A percentile compares a stretch with the other conserved stretches of the same genome.
phyloP scores from a whole-genome alignment of 176 grass and related monocot species.

The Rhynchospora pubera region DNA sequence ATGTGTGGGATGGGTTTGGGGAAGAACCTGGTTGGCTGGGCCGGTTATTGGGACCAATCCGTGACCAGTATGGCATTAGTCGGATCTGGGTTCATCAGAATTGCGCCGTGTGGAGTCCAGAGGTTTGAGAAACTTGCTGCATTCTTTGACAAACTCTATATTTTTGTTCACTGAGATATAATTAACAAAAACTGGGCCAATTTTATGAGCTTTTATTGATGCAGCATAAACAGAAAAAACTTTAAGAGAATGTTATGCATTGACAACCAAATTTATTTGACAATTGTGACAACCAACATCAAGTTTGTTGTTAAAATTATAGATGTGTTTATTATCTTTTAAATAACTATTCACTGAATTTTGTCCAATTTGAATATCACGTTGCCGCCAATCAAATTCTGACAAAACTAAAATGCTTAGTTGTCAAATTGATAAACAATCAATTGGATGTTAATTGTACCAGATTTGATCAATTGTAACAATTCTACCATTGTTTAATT shows the following conservation, averaged over 20 bases:
- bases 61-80: conserved; percentile 74
- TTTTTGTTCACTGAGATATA: neutral
- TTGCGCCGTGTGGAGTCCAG: conserved; percentile 94
- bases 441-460: neutral
- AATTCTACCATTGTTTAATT: neutral
- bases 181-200: neutral
- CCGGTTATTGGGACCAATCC: conserved; percentile 81
- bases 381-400: neutral
- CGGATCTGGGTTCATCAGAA: conserved; percentile 98
- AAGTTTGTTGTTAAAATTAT: neutral
- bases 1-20: conserved; percentile 87
- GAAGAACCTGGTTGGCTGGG: conserved; percentile 89
- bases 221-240: neutral
- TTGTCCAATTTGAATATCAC: neutral
- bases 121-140: conserved; percentile 34
- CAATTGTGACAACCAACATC: neutral
- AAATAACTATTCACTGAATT: neutral
- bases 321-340: neutral
- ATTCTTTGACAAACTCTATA: neutral
- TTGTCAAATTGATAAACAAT: neutral
- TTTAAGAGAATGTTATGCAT: neutral
- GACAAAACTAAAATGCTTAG: too few species aligned
- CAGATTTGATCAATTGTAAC: neutral
- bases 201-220: neutral
- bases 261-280: neutral